Evolutionary conservation across 2,329 filamentous ascomycete genomes (phyloP), one percentile per base, ranked within the genome.

Genomic region (Claviceps maximensis): DNA sequence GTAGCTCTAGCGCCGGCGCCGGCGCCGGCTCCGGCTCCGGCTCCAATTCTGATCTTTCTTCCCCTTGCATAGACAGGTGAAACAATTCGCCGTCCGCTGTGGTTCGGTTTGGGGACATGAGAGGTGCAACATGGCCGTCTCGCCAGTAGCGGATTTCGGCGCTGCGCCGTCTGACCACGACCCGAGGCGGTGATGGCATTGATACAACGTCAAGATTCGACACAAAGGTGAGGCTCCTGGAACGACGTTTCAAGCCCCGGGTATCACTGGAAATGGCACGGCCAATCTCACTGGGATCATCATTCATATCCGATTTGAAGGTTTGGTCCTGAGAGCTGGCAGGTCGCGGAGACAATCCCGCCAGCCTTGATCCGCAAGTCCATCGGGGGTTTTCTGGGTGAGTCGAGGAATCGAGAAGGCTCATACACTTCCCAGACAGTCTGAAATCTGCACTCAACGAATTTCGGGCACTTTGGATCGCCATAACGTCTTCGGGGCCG

Each of bases 91-190:
- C 69, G n/a, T 70, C 67, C 21, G 64, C 65, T 45, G 68, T 65
- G 2, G 77, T 78, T 4, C 77, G 76, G 33, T 75, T 64, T 0
- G 77, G 76, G 7, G 78, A 80, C 52, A 74, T 62, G 50, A 75
- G 68, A 1, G 71, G 72, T 1, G 71, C 72, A 47, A 74, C 75
- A 57, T 80, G 79, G 56, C 80, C 83, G 59, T 79, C 75, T 55
- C 81, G 73, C 79, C 80, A 83, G 59, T 79, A 80, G 13, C 78
- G 75, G 41, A 83, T 82, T 62, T 84, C 81, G 53, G 81, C 79
- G 60, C 79, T 83, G 31, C 80, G 74, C 38, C 79, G 74, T 45
- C 79, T 73, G 4, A 64, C 54, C 42, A 66, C 65, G 2, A 57
- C 58, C 23, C 67, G 64, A 4, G 48, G 27, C 13, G 42, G 9